Evolutionary conservation across 2,329 filamentous ascomycete genomes (phyloP), one percentile per base, ranked within the genome.

Genomic region (Malbranchea zuffiana): DNA sequence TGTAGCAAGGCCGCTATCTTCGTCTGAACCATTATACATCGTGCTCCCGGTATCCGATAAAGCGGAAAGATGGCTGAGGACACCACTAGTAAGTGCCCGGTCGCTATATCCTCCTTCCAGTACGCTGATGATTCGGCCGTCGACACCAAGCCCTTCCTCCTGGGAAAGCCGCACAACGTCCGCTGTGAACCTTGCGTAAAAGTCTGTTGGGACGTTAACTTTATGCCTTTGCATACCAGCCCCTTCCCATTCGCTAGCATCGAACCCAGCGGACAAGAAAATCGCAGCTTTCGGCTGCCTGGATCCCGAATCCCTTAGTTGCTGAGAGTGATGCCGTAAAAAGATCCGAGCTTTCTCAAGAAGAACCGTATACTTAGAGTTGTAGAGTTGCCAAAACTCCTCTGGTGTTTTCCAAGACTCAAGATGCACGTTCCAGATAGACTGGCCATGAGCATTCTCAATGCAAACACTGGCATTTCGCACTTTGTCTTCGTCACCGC

Each of bases 51-150:
- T 36, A 26, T 75, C 75, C 26, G 76, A 77, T 25, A 98, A 70
- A 4, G 88, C 90, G 48, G 82, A 84, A 12, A 98, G 57, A 59
- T 98, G 90, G 56, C 87, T 93, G 40, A 95, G 64, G 3, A 95
- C 79, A 29, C 90, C 90, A 21, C 85, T 94, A 35, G 74, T 80
- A 32, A 98, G 64, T 6, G 90, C 90, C 41, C 87, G 76, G 59
- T 98, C 84, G 54, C 87, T 95, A 54, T 98, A 98, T 0, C 90
- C 90, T 20, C 90, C 90, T 60, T 98, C 90, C 15, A 98, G 70
- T 2, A 96, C 86, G 56, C 88, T 96, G 52, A 98, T 80, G 15
- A 96, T 71, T 29, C 90, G 74, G 2, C 88, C 88, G 17, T 92
- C 80, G 1, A 84, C 82, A 18, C 74, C 72, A 1, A 83, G 73